Conservation (phyloP, 2,329 filamentous ascomycete species). For the Beauveria brongniartii region DNA sequence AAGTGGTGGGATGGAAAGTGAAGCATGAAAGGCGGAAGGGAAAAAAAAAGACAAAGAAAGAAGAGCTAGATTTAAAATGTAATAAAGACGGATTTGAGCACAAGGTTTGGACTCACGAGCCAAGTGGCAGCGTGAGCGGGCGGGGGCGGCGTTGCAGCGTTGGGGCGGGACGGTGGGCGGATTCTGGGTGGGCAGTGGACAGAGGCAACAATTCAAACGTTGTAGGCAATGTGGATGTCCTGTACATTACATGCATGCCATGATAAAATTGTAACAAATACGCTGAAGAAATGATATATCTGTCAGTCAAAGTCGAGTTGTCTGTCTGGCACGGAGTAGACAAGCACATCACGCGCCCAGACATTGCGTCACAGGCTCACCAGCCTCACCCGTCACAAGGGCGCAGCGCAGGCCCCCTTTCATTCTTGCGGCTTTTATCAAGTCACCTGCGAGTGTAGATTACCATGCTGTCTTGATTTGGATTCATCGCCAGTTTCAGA, state of each 20-base stretch:
- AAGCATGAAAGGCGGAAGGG: not conserved
- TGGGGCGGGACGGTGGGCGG: not conserved
- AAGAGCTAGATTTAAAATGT: not conserved
- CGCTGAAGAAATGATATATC: too few relatives aligned
- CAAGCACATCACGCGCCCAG: slow-evolving; percentile 7
- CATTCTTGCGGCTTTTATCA: not conserved
- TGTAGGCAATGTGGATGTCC: not conserved
- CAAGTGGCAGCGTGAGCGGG: slow-evolving; percentile 4
- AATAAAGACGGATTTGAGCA: not conserved
- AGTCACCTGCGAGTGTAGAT: not conserved
- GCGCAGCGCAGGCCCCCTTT: not conserved
- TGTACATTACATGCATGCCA: too few relatives aligned
- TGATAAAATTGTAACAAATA: too few relatives aligned
- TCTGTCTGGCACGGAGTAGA: not conserved
- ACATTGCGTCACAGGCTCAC: slow-evolving; percentile 8
- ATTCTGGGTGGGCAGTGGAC: not conserved
- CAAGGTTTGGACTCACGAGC: not conserved
- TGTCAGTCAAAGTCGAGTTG: too few relatives aligned
- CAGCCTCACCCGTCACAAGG: slow-evolving; percentile 5
- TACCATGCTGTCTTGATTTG: not conserved
- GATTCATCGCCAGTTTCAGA: not conserved
- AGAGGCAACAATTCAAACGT: not conserved
- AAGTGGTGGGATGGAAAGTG: not conserved
- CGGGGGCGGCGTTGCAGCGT: not conserved
- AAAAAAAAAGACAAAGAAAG: not conserved